phyloP scores from a whole-genome alignment of 257 asterid species.

The Solanum chmielewskii region DNA sequence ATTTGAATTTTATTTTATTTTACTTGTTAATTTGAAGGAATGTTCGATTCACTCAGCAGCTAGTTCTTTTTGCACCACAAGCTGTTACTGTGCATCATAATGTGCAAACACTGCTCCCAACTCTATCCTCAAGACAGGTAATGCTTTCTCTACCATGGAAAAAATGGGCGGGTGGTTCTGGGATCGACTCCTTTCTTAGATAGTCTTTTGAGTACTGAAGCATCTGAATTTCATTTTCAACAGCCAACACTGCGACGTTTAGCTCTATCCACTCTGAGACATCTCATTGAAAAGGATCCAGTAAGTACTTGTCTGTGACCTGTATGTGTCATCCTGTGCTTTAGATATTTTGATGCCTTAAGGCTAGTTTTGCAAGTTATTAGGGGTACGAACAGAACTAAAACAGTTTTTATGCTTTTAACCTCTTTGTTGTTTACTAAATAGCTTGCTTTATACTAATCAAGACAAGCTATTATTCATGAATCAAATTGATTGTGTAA shows the following conservation, averaged over 20 bases:
- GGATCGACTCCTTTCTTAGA: neutral
- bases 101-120: slow-evolving; percentile 87
- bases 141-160: neutral
- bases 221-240: slow-evolving; percentile 15
- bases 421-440: neutral
- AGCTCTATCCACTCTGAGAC: slow-evolving; percentile 90
- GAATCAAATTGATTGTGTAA: neutral
- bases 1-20: neutral
- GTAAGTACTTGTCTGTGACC: slow-evolving; percentile 38
- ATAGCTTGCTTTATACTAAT: neutral
- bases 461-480: neutral
- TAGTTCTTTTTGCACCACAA: slow-evolving; percentile 96
- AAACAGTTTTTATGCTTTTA: neutral
- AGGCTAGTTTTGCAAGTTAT: neutral
- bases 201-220: slow-evolving; percentile 4
- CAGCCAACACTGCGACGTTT: slow-evolving; percentile 93
- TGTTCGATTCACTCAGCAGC: slow-evolving; percentile 91
- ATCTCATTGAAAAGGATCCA: slow-evolving; percentile 97
- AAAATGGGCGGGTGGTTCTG: neutral
- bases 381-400: neutral
- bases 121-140: slow-evolving; percentile 95
- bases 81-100: slow-evolving; percentile 94
- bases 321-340: slow-evolving; percentile 1
- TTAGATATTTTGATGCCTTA: neutral
- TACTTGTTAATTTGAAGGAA: slow-evolving; percentile 42